Conservation (phyloP, 1,139 yeast genomes). For the Nakaseomyces bracarensis region DNA sequence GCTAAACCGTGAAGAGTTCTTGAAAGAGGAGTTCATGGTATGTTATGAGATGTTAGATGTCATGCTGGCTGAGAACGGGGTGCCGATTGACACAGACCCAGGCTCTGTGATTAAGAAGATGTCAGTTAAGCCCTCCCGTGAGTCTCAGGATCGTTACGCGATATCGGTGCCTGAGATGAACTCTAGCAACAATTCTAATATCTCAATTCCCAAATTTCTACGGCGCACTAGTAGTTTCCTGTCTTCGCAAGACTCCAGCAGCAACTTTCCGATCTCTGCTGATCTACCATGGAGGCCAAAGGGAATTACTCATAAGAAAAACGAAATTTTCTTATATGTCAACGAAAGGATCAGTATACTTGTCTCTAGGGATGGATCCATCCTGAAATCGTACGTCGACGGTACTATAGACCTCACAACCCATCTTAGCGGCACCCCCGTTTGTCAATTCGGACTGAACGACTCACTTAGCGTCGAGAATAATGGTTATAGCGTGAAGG, state of each 20-base stretch:
- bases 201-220: conserved; percentile 5
- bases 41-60: conserved; percentile 66
- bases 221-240: conserved; percentile 7
- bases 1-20: conserved; percentile 20
- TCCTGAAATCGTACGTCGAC: conserved; percentile 64
- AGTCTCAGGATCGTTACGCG: conserved; percentile 8
- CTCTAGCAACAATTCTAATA: background rate
- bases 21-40: conserved; percentile 54
- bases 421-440: conserved; percentile 68
- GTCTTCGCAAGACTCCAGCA: background rate
- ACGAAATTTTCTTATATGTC: conserved; percentile 72
- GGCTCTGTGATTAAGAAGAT: conserved; percentile 34
- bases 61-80: conserved; percentile 74
- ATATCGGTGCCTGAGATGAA: conserved; percentile 2
- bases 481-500: conserved; percentile 31
- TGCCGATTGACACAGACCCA: conserved; percentile 64
- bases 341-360: conserved; percentile 66
- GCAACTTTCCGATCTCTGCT: conserved; percentile 12
- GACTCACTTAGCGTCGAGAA: conserved; percentile 33
- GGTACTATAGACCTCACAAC: conserved; percentile 70
- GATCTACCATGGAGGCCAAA: conserved; percentile 60
- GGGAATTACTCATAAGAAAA: conserved; percentile 71
- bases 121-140: conserved; percentile 20
- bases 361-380: conserved; percentile 50
- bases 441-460: conserved; percentile 55